Conservation (phyloP, 2,329 filamentous ascomycete genomes). For the Tolypocladium endophyticum region DNA sequence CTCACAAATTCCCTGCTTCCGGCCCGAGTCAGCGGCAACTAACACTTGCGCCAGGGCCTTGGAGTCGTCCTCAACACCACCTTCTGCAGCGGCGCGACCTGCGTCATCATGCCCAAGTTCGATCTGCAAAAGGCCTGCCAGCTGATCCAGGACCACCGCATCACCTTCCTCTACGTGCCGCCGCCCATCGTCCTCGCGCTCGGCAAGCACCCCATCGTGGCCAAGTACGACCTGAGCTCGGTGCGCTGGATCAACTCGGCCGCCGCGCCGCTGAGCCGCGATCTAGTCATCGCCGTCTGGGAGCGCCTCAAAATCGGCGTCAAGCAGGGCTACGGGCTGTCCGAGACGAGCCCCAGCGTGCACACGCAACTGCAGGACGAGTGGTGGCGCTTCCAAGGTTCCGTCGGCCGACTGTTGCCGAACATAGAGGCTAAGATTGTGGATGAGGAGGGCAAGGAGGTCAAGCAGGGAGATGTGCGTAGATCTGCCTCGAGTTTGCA, state of each 20-base stretch:
- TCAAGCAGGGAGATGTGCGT: constrained; percentile 39
- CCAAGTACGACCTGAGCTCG: constrained; percentile 69
- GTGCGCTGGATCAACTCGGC: constrained; percentile 80
- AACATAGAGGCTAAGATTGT: constrained; percentile 79
- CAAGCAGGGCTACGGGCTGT: constrained; percentile 89
- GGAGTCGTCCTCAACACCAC: constrained; percentile 18
- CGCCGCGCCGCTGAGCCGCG: constrained; percentile 72
- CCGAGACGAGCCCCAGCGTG: constrained; percentile 74
- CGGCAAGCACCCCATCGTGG: constrained; percentile 66
- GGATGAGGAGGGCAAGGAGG: constrained; percentile 43
- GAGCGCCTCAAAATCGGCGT: constrained; percentile 64
- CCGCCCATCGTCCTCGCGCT: constrained; percentile 76
- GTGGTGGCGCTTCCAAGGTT: constrained; percentile 68
- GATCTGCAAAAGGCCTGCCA: constrained; percentile 70
- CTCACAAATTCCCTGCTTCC: not conserved
- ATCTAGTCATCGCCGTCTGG: constrained; percentile 70
- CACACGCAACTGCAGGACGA: constrained; percentile 64
- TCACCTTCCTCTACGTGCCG: constrained; percentile 74
- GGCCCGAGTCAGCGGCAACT: not conserved
- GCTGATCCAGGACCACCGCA: constrained; percentile 61
- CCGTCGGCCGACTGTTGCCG: constrained; percentile 66
- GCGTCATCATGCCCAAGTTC: constrained; percentile 65
- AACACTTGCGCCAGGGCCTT: constrained; percentile 15
- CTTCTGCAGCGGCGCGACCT: constrained; percentile 52
- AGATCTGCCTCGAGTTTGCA: not conserved